Percentiles rank a stretch among this genome's conserved stretches.
phyloP scores from a whole-genome alignment of 345 rosid genomes.

The Noccaea bulbosa region DNA sequence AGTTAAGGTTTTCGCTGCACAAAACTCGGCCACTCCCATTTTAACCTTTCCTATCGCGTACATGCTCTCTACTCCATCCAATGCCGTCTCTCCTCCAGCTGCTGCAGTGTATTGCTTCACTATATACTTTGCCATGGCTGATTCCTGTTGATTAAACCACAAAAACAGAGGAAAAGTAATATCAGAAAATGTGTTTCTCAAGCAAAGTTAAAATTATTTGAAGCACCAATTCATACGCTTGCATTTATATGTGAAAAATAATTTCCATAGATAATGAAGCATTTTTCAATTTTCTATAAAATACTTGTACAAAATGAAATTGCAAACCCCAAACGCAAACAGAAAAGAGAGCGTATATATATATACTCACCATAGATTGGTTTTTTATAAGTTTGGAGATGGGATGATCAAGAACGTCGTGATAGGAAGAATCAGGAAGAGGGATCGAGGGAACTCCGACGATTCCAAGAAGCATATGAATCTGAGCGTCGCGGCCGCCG shows the following conservation, averaged over 20 bases:
- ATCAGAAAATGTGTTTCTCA: slow-evolving; percentile 33
- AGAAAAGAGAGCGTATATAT: too few relatives aligned
- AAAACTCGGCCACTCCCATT: slow-evolving; percentile 45
- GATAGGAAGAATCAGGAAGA: slow-evolving; percentile 32
- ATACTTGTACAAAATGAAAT: too few relatives aligned
- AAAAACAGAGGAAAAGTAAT: slow-evolving; percentile 16
- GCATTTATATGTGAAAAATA: slow-evolving; percentile 3
- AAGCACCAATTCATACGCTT: background rate
- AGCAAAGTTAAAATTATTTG: background rate
- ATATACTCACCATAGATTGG: slow-evolving; percentile 50
- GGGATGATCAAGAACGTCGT: slow-evolving; percentile 37
- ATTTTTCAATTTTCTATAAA: too few relatives aligned
- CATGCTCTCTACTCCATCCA: slow-evolving; percentile 42
- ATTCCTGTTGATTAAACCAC: slow-evolving; percentile 34
- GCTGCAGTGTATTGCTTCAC: slow-evolving; percentile 50
- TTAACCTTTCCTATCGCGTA: slow-evolving; percentile 51
- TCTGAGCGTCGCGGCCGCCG: slow-evolving; percentile 45
- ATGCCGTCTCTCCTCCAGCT: slow-evolving; percentile 40
- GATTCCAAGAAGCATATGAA: slow-evolving; percentile 50
- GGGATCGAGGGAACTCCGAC: slow-evolving; percentile 46
- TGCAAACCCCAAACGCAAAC: too few relatives aligned
- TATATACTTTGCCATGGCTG: slow-evolving; percentile 50
- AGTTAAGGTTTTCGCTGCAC: slow-evolving; percentile 37
- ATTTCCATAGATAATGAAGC: background rate
- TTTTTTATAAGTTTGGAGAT: slow-evolving; percentile 47